Conservation (phyloP, 208 protist species). For the Herpetomonas samuelpessoai region DNA sequence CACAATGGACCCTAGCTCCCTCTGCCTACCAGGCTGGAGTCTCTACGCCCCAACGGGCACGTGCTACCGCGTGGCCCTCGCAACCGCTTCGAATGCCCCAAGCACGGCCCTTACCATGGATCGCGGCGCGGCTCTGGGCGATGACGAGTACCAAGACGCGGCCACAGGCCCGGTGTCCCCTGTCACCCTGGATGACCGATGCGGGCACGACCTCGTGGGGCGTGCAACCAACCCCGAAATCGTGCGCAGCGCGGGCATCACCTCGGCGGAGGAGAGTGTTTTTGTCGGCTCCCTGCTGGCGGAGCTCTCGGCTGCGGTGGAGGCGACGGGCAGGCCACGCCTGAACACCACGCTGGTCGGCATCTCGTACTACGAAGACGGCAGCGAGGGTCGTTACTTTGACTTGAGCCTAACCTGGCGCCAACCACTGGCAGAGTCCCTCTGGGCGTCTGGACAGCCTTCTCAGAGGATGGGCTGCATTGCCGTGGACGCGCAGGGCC, state of each 20-base stretch:
- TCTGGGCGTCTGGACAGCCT: constrained; percentile 51
- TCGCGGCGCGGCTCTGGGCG: too few relatives aligned
- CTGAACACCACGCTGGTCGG: constrained; percentile 23
- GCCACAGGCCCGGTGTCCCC: constrained; percentile 18
- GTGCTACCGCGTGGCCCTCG: constrained; percentile 35
- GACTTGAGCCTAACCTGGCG: constrained; percentile 28
- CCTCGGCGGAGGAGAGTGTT: constrained; percentile 40
- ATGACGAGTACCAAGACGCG: neutral
- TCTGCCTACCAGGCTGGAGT: constrained; percentile 26
- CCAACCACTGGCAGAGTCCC: constrained; percentile 23
- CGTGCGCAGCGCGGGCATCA: constrained; percentile 39
- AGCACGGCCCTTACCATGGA: too few relatives aligned
- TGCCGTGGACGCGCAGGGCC: constrained; percentile 26
- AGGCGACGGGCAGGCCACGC: neutral
- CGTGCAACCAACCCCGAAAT: constrained; percentile 18
- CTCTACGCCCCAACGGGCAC: constrained; percentile 12
- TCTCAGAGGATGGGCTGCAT: constrained; percentile 43
- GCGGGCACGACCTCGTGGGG: constrained; percentile 26
- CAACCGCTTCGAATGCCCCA: neutral
- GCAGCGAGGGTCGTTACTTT: constrained; percentile 41
- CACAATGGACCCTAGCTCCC: constrained; percentile 4
- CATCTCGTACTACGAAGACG: constrained; percentile 45
- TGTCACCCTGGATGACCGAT: constrained; percentile 37
- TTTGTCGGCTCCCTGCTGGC: constrained; percentile 40
- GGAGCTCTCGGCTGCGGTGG: neutral